Evolutionary conservation across 2,329 filamentous ascomycete species (phyloP).

Genomic region (Triangularia verruculosa): DNA sequence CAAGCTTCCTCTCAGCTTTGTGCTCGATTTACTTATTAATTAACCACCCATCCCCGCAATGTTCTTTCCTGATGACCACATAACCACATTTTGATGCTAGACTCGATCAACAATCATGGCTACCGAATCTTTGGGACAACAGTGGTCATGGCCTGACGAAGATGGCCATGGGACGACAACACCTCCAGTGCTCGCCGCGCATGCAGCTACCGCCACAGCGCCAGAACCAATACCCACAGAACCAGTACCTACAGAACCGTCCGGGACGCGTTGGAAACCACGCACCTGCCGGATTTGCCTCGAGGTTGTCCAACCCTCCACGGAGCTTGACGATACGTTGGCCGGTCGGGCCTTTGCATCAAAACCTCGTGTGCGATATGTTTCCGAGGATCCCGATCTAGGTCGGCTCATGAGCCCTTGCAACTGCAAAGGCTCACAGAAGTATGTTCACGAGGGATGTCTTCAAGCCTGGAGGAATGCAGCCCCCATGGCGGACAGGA

Average conservation of each 20-base stretch:
- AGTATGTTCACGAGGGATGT: conserved; percentile 92
- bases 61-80: not conserved
- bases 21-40: not conserved
- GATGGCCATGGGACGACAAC: not conserved
- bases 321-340: conserved; percentile 36
- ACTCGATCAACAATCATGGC: conserved; percentile 15
- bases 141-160: conserved; percentile 24
- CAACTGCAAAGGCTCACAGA: conserved; percentile 87
- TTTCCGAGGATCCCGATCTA: conserved; percentile 68
- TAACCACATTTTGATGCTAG: conserved; percentile 2
- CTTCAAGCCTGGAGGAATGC: conserved; percentile 78
- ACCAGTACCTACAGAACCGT: conserved; percentile 24
- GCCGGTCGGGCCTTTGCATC: conserved; percentile 35
- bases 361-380: conserved; percentile 49
- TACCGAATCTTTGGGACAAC: conserved; percentile 10
- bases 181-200: not conserved
- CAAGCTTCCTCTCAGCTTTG: conserved; percentile 8
- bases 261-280: conserved; percentile 57
- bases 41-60: not conserved
- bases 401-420: conserved; percentile 85
- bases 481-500: conserved; percentile 61
- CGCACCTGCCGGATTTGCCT: conserved; percentile 88
- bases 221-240: conserved; percentile 21
- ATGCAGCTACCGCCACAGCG: conserved; percentile 2
- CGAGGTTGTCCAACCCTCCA: conserved; percentile 59